These are phyloP conservation scores for Golubevia sp. DNA, from an alignment of 1,284 basidiomycete genomes.

Conservation along the genomic window DNA sequence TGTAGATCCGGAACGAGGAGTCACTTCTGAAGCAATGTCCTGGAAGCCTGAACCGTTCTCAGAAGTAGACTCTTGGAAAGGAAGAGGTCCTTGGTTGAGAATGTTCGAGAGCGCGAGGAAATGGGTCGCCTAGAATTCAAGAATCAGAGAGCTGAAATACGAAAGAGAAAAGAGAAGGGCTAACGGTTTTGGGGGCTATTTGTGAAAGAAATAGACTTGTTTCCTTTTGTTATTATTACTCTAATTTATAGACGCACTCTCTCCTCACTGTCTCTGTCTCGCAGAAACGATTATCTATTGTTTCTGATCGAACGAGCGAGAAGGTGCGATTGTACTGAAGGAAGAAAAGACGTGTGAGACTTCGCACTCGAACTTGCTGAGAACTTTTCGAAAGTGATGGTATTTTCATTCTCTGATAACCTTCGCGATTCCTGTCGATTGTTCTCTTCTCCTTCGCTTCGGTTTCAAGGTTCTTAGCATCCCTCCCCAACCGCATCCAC, in stretches of 20 bases:
- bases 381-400: no score
- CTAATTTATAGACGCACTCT: constrained; percentile 18
- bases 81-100: constrained; percentile 57
- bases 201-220: no score
- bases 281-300: no score
- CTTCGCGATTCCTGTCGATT: constrained; percentile 10
- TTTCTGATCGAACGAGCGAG: no score
- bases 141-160: constrained; percentile 81
- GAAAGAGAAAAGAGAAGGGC: constrained; percentile 65
- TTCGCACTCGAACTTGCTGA: no score
- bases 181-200: no score
- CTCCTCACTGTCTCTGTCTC: no score
- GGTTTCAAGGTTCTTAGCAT: no score
- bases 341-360: no score
- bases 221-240: constrained; percentile 3
- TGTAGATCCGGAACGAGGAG: constrained; percentile 60
- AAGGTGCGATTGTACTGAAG: no score
- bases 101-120: constrained; percentile 57
- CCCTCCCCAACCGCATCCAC: no score
- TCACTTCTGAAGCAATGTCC: constrained; percentile 53
- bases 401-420: constrained; percentile 14
- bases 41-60: constrained; percentile 44
- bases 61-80: constrained; percentile 34
- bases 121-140: constrained; percentile 66
- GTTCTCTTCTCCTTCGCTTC: no score